phyloP scores from a whole-genome alignment of 2,329 filamentous ascomycete species.

The Penicillium sp. region DNA sequence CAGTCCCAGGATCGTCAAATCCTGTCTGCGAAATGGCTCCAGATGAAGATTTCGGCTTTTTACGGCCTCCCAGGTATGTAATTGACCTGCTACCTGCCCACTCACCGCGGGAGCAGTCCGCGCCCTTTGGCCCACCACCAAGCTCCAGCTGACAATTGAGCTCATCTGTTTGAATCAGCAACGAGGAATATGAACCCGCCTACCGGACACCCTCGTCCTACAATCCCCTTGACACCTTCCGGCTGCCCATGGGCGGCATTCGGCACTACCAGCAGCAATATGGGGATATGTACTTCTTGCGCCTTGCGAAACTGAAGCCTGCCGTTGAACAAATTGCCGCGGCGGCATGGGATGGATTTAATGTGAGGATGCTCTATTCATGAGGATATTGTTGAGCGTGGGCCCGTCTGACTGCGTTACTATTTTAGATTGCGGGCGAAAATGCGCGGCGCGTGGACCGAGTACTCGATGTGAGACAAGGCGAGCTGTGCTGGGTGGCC shows the following conservation, averaged over 20 bases:
- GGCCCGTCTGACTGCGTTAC: not conserved
- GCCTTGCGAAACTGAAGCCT: constrained; percentile 82
- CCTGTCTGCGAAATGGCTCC: constrained; percentile 18
- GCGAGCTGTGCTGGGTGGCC: constrained; percentile 89
- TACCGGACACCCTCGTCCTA: constrained; percentile 63
- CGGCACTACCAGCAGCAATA: constrained; percentile 90
- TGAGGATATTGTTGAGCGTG: not conserved
- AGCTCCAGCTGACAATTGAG: constrained; percentile 14
- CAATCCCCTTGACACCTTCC: constrained; percentile 72
- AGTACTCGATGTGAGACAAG: constrained; percentile 92
- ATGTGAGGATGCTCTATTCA: constrained; percentile 40
- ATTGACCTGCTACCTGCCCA: not conserved
- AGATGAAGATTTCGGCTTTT: constrained; percentile 24
- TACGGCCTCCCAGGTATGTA: constrained; percentile 31
- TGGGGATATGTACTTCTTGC: constrained; percentile 95
- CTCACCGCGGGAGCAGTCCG: not conserved
- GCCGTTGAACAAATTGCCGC: constrained; percentile 71
- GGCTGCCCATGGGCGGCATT: constrained; percentile 61
- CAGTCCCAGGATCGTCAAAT: not conserved
- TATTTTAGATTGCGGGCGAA: constrained; percentile 67
- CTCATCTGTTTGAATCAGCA: constrained; percentile 17
- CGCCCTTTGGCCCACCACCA: not conserved
- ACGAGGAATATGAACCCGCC: constrained; percentile 42
- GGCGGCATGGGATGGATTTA: constrained; percentile 73
- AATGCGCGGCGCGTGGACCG: constrained; percentile 73